Percentiles rank a stretch among this genome's conserved stretches.
Evolutionary conservation across 129 eudicot genomes (phyloP).

Genomic region (carrot (Daucus carota)): DH1_v3.0 NC_030388.2:25158001-25158500

Average conservation of each 20-base stretch:
- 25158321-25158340: background rate
- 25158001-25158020: background rate
- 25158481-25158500: no score
- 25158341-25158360: background rate
- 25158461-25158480: background rate
- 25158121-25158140: background rate
- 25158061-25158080: background rate
- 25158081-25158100: background rate
- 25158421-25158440: constrained; percentile 22
- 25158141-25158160: background rate
- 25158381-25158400: constrained; percentile 11
- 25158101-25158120: background rate
- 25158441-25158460: constrained; percentile 6
- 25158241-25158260: background rate
- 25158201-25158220: background rate
- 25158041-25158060: background rate
- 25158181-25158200: background rate
- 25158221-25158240: background rate
- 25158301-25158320: background rate
- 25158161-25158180: background rate
- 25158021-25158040: background rate
- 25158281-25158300: background rate
- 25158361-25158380: constrained; percentile 9
- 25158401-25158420: background rate
- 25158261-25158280: background rate